Base-by-base conservation (phyloP, 2,329 filamentous ascomycete genomes). In the Ascochyta koolunga region DNA sequence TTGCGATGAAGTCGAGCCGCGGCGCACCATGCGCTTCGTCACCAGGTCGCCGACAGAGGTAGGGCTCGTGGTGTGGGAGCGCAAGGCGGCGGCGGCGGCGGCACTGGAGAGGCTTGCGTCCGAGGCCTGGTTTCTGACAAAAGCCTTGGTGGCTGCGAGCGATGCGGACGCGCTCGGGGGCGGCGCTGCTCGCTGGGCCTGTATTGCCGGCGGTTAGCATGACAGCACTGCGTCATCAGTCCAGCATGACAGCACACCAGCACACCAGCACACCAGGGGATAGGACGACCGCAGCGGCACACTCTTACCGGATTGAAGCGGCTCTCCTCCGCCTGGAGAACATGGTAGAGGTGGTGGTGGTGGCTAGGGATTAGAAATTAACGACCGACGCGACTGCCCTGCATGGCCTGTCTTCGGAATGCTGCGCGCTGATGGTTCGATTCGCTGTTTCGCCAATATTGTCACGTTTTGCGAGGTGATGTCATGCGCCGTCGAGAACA, bases 81-180 rank as follows among this genome's bases (percentile, higher is more conserved):
- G 87, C 54, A 98, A 82, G 40, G 93, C 93, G 24, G 92, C 87
- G 15, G 91, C 92, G 6, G 93, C 93, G 11, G 93, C 93, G 6
- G 93, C 90, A 31, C 89, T 88, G 35, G 93, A 96, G 37, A 96
- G 82, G 54, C 85, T 86, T 55, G 79, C 80, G 74, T 83, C 84
- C 64, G 87, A 83, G 65, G 83, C 76, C 73, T 85, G 82, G 68
- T 83, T 86, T 64, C 84, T 86, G 69, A 89, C 82, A 76, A 93
- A 96, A 54, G 92, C 93, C 73, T 90, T 89, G 56, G 86, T 86
- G 56, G 93, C 92, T 51, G 91, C 91, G 40, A 89, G 87, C 49
- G 92, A 86, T 53, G 91, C 92, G 68, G 87, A 88, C 50, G 89
- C 82, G 69, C 86, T 87, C 44, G 86, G 86, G 51, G 87, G 87